A percentile compares a stretch with the other conserved stretches of the same genome.
phyloP scores from a whole-genome alignment of 2,329 filamentous ascomycete species.

The Penicillium sp. region DNA sequence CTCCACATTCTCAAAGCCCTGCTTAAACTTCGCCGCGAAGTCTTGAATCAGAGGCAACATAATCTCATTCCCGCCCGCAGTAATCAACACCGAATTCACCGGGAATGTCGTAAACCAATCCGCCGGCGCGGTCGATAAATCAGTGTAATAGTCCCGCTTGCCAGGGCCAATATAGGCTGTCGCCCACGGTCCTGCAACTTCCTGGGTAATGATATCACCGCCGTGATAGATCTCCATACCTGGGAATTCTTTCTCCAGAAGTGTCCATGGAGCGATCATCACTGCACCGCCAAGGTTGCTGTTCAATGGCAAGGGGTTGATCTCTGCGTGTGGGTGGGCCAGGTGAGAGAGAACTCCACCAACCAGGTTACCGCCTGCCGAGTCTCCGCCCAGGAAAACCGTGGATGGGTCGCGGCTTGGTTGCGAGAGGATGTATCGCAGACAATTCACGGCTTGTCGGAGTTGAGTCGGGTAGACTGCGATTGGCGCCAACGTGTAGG shows the following conservation, averaged over 20 bases:
- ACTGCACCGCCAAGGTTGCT: conserved; percentile 52
- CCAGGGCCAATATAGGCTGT: conserved; percentile 48
- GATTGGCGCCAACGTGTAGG: conserved; percentile 57
- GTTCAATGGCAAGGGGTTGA: conserved; percentile 45
- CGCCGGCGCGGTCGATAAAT: conserved; percentile 50
- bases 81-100: conserved; percentile 53
- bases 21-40: conserved; percentile 50
- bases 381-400: conserved; percentile 47
- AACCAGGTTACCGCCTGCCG: conserved; percentile 46
- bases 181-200: conserved; percentile 48
- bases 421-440: conserved; percentile 42
- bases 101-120: conserved; percentile 56
- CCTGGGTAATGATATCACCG: conserved; percentile 52
- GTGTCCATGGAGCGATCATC: conserved; percentile 60
- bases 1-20: conserved; percentile 37
- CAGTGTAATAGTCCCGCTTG: conserved; percentile 53
- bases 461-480: conserved; percentile 48
- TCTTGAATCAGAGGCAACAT: conserved; percentile 57
- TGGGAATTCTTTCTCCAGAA: conserved; percentile 49
- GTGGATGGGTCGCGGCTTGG: conserved; percentile 36
- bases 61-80: conserved; percentile 57
- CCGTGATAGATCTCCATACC: conserved; percentile 48
- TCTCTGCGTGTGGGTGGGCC: conserved; percentile 56
- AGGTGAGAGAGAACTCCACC: conserved; percentile 42
- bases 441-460: conserved; percentile 41